Evolutionary conservation across 495 filamentous ascomycete species (phyloP), one percentile per base, ranked within the genome.

Genomic region (Pyrenopolyporus hunteri): DNA sequence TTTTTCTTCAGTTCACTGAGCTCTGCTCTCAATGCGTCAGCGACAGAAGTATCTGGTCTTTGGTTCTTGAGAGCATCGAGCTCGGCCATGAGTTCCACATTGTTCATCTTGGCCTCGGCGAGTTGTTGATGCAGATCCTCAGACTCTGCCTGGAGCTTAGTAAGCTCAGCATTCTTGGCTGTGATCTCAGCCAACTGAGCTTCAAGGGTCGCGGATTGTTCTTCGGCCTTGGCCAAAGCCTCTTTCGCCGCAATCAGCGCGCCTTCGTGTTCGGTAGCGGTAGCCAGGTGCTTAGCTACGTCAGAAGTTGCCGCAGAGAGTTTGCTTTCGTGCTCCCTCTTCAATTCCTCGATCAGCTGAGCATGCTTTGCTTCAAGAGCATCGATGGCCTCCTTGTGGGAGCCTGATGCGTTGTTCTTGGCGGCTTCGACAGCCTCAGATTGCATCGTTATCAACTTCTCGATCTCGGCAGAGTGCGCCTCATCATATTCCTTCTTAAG

Each of bases 41-140:
- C 68, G 46, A 74, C 80, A 6, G 75, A 75, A 4, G 80, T 82
- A 47, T 85, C 81, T 6, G 80, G 74, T 59, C 77, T 83, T 48
- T 79, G 78, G 57, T 73, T 82, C 69, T 75, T 76, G 25, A 74
- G 59, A 32, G 77, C 79, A 32, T 85, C 82, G 17, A 83, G 73
- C 50, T 82, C 81, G 7, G 81, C 81, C 69, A 79, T 78, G 10
- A 81, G 77, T 33, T 75, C 75, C 20, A 81, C 77, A 37, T 81
- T 83, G 33, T 77, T 79, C 78, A 81, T 80, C 69, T 83, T 83
- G 54, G 82, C 79, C 33, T 74, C 67, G 2, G 80, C 81, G 13
- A 85, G 76, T 51, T 78, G 68, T 59, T 80, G 73, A 49, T 74
- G 73, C 36, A 83, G 61, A 5, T 70, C 64, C 42, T 80, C 77